Evolutionary conservation across 2,329 filamentous ascomycete species (phyloP).

Genomic region (Diaporthe citri): DNA sequence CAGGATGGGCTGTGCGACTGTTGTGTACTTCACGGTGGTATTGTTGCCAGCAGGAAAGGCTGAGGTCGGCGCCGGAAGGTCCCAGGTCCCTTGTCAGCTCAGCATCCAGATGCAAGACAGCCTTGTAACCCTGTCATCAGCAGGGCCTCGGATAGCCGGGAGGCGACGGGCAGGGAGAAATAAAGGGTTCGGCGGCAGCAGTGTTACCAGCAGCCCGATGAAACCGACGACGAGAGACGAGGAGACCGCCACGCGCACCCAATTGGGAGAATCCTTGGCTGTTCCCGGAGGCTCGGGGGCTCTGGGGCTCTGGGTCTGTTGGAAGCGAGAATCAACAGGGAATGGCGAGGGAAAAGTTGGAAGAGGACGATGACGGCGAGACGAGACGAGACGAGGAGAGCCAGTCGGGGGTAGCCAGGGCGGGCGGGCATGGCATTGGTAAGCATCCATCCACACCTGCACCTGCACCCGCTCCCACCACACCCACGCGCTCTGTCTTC

Average conservation of each 20-base stretch:
- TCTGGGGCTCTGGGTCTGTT: constrained; percentile 23
- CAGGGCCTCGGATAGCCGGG: constrained; percentile 23
- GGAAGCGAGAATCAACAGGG: constrained; percentile 5
- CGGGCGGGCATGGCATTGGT: constrained; percentile 11
- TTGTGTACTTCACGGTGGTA: not conserved
- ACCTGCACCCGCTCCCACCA: not conserved
- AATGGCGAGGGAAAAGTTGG: constrained; percentile 22
- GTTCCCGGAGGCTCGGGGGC: constrained; percentile 17
- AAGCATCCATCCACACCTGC: constrained; percentile 11
- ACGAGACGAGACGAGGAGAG: constrained; percentile 2
- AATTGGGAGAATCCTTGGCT: constrained; percentile 8
- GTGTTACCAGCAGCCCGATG: constrained; percentile 23
- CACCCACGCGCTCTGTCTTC: not conserved
- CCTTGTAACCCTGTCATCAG: constrained; percentile 14
- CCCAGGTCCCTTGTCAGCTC: constrained; percentile 16
- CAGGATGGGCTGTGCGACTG: not conserved
- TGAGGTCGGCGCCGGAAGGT: constrained; percentile 19
- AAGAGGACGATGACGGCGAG: constrained; percentile 26
- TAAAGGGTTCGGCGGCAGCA: constrained; percentile 23
- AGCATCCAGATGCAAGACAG: constrained; percentile 13
- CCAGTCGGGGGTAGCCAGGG: constrained; percentile 2
- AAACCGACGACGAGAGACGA: constrained; percentile 15
- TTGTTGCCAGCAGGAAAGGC: not conserved
- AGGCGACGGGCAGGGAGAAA: not conserved
- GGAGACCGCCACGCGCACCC: constrained; percentile 17